Conservation (phyloP, 805 yeast species). For the Lipomyces mesembrius region DNA sequence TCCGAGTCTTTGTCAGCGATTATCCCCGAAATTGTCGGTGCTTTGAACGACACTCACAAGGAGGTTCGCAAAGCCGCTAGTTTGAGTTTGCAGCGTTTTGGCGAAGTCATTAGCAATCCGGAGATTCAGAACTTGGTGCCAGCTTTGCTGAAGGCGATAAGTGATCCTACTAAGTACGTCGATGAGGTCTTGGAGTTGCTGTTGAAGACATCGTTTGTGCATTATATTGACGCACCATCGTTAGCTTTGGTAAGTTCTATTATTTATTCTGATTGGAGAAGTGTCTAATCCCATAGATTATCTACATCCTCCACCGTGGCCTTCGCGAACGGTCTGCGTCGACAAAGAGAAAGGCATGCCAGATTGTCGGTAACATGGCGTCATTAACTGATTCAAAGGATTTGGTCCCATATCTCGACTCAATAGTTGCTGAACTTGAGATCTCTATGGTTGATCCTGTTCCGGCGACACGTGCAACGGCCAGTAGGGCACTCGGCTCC, state of each 20-base stretch:
- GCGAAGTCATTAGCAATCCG: conserved; percentile 96
- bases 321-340: conserved; percentile 92
- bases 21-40: conserved; percentile 96
- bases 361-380: conserved; percentile 98
- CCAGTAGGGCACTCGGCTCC: conserved; percentile 95
- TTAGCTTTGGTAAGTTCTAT: conserved; percentile 69
- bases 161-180: conserved; percentile 91
- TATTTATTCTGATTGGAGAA: background rate
- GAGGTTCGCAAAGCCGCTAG: conserved; percentile 97
- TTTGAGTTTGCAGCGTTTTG: conserved; percentile 82
- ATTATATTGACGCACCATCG: conserved; percentile 97
- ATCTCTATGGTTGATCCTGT: conserved; percentile 98
- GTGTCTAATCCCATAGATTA: conserved; percentile 41
- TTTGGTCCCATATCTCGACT: conserved; percentile 77
- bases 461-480: conserved; percentile 94
- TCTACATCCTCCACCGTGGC: conserved; percentile 94
- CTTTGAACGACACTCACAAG: conserved; percentile 90
- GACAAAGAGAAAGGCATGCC: conserved; percentile 91
- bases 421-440: conserved; percentile 80
- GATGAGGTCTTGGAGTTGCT: conserved; percentile 85
- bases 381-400: conserved; percentile 89
- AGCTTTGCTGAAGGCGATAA: conserved; percentile 83
- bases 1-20: conserved; percentile 86
- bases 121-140: conserved; percentile 95
- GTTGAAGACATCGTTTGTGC: conserved; percentile 90